A percentile compares a stretch with the other conserved stretches of the same genome.
These are phyloP conservation scores for Meyerozyma carpophila DNA, from an alignment of 1,139 yeast species.

Conservation along the genomic window DNA sequence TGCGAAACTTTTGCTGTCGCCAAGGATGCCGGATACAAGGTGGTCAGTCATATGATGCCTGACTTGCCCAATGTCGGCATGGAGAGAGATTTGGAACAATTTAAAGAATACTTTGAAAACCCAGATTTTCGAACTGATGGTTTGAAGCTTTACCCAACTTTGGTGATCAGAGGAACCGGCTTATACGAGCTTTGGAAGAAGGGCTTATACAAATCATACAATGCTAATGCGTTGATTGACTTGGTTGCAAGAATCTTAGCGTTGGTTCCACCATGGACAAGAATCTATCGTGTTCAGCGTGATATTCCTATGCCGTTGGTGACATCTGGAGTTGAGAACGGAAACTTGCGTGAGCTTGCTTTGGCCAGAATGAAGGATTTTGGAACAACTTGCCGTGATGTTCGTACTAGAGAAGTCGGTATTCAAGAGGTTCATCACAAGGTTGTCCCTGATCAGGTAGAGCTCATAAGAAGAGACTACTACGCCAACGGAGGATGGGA, in stretches of 20 bases:
- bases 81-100: conserved; percentile 96
- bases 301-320: conserved; percentile 99
- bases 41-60: conserved; percentile 99
- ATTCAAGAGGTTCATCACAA: conserved; percentile 97
- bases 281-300: conserved; percentile 96
- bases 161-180: conserved; percentile 97
- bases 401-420: conserved; percentile 98
- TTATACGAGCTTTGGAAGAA: conserved; percentile 95
- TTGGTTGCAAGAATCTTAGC: conserved; percentile 93
- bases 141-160: conserved; percentile 87
- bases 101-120: conserved; percentile 91
- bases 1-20: conserved; percentile 94
- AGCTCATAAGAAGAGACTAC: conserved; percentile 89
- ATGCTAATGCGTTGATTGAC: conserved; percentile 91
- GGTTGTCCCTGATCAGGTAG: conserved; percentile 96
- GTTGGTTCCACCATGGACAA: conserved; percentile 98
- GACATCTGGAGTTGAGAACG: conserved; percentile 97
- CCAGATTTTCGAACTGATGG: conserved; percentile 98
- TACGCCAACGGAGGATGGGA: conserved; percentile 99
- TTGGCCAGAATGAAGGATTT: conserved; percentile 97
- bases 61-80: conserved; percentile 97
- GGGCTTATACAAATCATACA: conserved; percentile 89
- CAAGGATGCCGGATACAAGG: conserved; percentile 96
- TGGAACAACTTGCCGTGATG: conserved; percentile 94
- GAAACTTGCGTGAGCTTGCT: conserved; percentile 92